A percentile compares a stretch with the other conserved stretches of the same genome.
phyloP scores from a whole-genome alignment of 768 basidiomycete genomes.

The Cyclocybe cylindracea region DNA sequence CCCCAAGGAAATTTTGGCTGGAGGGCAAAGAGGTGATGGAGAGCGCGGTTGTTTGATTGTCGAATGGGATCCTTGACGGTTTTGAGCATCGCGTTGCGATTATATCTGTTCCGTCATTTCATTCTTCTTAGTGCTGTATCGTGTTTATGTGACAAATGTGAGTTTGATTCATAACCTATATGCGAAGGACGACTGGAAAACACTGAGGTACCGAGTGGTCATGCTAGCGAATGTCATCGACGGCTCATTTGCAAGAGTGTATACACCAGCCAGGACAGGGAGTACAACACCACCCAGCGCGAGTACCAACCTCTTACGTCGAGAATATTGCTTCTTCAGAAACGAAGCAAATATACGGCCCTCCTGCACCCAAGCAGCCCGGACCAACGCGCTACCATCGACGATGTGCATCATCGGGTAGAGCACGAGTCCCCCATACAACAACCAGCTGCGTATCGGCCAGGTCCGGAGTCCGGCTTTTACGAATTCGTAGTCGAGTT shows the following conservation, averaged over 20 bases:
- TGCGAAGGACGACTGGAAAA: constrained; percentile 44
- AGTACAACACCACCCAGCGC: constrained; percentile 38
- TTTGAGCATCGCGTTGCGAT: no score
- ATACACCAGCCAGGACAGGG: constrained; percentile 60
- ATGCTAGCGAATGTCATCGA: constrained; percentile 54
- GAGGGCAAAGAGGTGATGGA: no score
- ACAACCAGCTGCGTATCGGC: constrained; percentile 60
- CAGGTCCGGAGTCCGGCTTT: constrained; percentile 66
- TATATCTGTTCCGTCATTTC: no score
- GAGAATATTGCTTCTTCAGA: constrained; percentile 19
- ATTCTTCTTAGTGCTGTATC: no score
- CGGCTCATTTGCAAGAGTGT: constrained; percentile 55
- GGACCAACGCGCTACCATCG: constrained; percentile 59
- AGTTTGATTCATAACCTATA: constrained; percentile 35
- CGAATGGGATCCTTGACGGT: no score
- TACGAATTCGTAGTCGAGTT: constrained; percentile 84
- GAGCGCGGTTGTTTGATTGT: no score
- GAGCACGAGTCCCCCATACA: constrained; percentile 64
- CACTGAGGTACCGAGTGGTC: constrained; percentile 50
- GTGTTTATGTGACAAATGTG: no score
- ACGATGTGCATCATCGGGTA: constrained; percentile 59
- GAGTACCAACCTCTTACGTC: constrained; percentile 19
- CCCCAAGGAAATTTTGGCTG: no score
- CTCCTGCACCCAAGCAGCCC: constrained; percentile 46
- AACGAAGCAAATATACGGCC: constrained; percentile 15